Conservation (phyloP, 83 land plant species). For the Isoetes engelmannii region DNA sequence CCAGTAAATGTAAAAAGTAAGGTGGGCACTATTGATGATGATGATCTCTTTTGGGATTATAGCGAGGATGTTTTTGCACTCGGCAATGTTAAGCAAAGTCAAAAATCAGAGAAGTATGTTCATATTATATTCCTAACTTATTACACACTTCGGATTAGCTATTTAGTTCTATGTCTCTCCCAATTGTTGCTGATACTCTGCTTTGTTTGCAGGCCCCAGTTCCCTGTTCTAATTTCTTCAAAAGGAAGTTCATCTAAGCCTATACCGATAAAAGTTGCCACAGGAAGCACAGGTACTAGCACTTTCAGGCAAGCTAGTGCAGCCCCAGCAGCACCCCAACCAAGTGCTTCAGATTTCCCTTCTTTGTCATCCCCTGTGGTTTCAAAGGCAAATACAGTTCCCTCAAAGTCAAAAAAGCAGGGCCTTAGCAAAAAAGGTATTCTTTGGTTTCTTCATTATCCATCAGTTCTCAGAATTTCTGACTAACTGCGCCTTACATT, state of each 20-base stretch:
- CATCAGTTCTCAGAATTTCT: too few relatives aligned
- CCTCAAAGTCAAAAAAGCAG: slow-evolving; percentile 22
- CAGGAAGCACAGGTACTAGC: slow-evolving; percentile 3
- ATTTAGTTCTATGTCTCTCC: background rate
- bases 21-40: slow-evolving; percentile 24
- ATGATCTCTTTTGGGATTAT: slow-evolving; percentile 41
- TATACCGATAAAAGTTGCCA: background rate
- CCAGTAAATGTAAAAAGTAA: background rate
- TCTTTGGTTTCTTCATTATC: too few relatives aligned
- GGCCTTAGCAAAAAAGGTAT: background rate
- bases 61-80: slow-evolving; percentile 18
- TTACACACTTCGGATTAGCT: background rate
- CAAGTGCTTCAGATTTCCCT: slow-evolving; percentile 22
- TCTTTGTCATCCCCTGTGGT: slow-evolving; percentile 16
- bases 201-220: slow-evolving; percentile 17
- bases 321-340: background rate
- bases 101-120: slow-evolving; percentile 25
- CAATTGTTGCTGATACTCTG: background rate
- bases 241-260: slow-evolving; percentile 3
- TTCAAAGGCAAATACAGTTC: slow-evolving; percentile 4
- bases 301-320: slow-evolving; percentile 1
- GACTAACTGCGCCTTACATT: too few relatives aligned
- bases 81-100: slow-evolving; percentile 19
- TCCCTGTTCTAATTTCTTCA: slow-evolving; percentile 12
- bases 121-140: background rate